Evolutionary conservation across 495 filamentous ascomycete species (phyloP), one percentile per base, ranked within the genome.

Genomic region (Aspergillus diversus): DNA sequence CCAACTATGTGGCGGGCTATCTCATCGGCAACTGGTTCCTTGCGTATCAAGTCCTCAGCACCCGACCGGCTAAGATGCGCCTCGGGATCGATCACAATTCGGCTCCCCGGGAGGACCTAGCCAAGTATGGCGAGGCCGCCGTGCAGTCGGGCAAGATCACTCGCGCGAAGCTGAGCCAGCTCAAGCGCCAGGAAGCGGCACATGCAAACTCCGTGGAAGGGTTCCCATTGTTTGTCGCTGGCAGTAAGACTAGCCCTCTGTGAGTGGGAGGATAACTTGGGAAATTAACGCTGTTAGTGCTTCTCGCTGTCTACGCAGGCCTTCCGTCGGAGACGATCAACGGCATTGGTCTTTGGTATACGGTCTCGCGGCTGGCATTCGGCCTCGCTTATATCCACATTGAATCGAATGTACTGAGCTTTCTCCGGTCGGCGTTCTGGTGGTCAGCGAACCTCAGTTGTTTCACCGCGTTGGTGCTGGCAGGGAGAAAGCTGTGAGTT

Each of bases 91-190:
- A 86, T 62, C 76, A 85, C 72, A 83, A 84, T 63, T 69, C 66
- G 32, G 68, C 72, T 2, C 81, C 84, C 0, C 71, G 78, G 4
- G 71, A 82, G 50, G 76, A 83, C 39, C 72, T 86, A 5, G 60
- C 61, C 50, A 80, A 76, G 21, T 76, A 78, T 60, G 82, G 82
- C 50, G 70, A 77, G 17, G 74, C 69, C 1, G 80, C 80, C 1
- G 81, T 86, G 15, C 66, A 76, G 39, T 67, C 72, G 31, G 83
- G 82, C 46, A 83, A 84, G 66, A 73, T 86, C 33, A 80, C 70
- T 8, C 76, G 77, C 42, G 55, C 61, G 15, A 71, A 74, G 49
- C 71, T 84, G 43, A 68, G 80, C 35, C 79, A 72, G 67, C 62
- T 86, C 17, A 78, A 78, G 68, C 77, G 82, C 1, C 67, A 72